Evolutionary conservation across 1,284 basidiomycete species (phyloP), one percentile per base, ranked within the genome.

Genomic region (Anthracocystis setariae): DNA sequence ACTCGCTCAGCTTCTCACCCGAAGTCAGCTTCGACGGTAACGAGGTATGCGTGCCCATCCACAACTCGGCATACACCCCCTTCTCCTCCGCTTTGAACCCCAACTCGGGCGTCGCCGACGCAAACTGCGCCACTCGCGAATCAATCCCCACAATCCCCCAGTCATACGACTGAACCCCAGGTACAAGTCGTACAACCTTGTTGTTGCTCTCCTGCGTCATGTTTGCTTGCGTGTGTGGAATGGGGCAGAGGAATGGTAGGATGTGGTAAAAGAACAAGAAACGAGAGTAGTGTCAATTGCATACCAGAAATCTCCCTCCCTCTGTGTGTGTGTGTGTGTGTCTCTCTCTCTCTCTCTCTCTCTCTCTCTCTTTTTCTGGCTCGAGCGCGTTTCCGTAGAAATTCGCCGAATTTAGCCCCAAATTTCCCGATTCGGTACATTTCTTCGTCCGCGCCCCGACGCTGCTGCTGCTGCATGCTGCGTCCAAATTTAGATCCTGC

Each of bases 31-130:
- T 61, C 49, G 93, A 94, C 0, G 95, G 95, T 10, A 93, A 88
- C 23, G 88, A 92, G 1, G 92, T 88, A 80, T 98, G 96, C 0
- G 96, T 98, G 17, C 96, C 96, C 95, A 98, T 98, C 96, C 96
- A 99, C 8, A 82, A 68, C 69, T 82, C 81, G 7, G 81, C 81
- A 52, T 80, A 82, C 2, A 77, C 77, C 24, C 62, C 73, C 24
- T 58, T 46, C 3, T 59, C 51, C 27, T 76, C 44, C 18, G 59
- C 46, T 2, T 62, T 29, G n/a, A 78, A 72, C 15, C 43, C 8
- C 13, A 78, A 50, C 56, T 76, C 45, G 2, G 48, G 25, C 2
- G 76, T 81, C 0, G 73, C 74, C 13, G 54, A 39, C 0, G 79
- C 79, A 38, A 61, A 79, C 32, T 76, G 42, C 5, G 80, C 81